These are phyloP conservation scores for Warburgia ugandensis DNA, from an alignment of 164 flowering plant genomes.

Conservation along the genomic window DNA sequence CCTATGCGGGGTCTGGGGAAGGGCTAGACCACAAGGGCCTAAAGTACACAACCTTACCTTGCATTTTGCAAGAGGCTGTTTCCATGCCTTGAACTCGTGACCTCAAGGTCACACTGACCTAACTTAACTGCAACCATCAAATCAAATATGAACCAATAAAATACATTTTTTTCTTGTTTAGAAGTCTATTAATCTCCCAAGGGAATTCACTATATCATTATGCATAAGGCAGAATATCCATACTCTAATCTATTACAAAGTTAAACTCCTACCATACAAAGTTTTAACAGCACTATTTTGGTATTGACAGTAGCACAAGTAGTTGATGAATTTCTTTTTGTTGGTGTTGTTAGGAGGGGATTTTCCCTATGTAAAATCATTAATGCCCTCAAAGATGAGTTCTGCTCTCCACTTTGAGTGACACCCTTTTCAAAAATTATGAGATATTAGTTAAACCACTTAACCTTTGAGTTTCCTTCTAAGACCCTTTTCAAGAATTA, in stretches of 20 bases:
- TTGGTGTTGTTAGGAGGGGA: constrained; percentile 26
- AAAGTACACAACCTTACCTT: too few relatives aligned
- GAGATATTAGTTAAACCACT: constrained; percentile 8
- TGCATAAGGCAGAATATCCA: background rate
- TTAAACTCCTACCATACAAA: constrained; percentile 18
- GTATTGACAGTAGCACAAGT: constrained; percentile 23
- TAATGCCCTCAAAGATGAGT: constrained; percentile 37
- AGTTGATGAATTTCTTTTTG: constrained; percentile 47
- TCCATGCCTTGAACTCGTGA: too few relatives aligned
- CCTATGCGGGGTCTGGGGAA: too few relatives aligned
- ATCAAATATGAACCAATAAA: constrained; percentile 1
- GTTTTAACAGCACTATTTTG: constrained; percentile 29
- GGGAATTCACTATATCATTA: background rate
- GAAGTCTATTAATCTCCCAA: background rate
- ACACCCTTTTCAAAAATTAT: constrained; percentile 19
- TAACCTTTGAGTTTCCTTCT: too few relatives aligned
- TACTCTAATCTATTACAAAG: background rate
- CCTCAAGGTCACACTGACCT: too few relatives aligned
- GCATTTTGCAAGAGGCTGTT: too few relatives aligned
- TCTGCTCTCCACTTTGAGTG: constrained; percentile 25
- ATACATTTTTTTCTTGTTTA: background rate
- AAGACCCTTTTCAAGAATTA: background rate
- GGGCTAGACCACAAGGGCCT: too few relatives aligned
- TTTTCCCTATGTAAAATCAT: constrained; percentile 24
- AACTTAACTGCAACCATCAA: background rate